These are phyloP conservation scores for Coniochaeta ligniaria DNA, from an alignment of 2,329 filamentous ascomycete genomes.

Conservation along the genomic window DNA sequence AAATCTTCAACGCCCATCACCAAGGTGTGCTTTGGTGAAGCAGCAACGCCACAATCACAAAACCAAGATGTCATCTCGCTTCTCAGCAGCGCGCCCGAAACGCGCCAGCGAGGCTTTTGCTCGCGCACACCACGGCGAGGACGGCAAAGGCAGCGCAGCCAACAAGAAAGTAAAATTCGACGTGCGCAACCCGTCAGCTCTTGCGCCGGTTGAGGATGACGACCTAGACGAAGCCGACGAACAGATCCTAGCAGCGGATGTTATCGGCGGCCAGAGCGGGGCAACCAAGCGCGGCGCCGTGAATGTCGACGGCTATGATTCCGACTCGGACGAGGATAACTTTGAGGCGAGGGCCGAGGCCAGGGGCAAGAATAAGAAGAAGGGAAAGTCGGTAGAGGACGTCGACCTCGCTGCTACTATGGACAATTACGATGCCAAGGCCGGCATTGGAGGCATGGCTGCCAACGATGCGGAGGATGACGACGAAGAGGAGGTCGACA, in stretches of 20 bases:
- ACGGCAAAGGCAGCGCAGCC: slow-evolving; percentile 27
- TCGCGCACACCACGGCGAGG: slow-evolving; percentile 61
- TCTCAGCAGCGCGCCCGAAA: slow-evolving; percentile 68
- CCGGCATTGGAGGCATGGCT: slow-evolving; percentile 19
- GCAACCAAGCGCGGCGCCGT: slow-evolving; percentile 87
- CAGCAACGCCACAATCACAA: neutral
- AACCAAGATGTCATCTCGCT: slow-evolving; percentile 29
- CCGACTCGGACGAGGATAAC: slow-evolving; percentile 85
- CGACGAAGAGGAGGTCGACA: slow-evolving; percentile 67
- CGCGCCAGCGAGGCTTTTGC: slow-evolving; percentile 76
- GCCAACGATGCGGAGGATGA: slow-evolving; percentile 29
- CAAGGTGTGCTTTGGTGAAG: neutral
- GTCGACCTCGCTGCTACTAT: slow-evolving; percentile 44
- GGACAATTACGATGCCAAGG: slow-evolving; percentile 44
- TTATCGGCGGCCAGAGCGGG: slow-evolving; percentile 72
- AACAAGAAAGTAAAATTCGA: slow-evolving; percentile 87
- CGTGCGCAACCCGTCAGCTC: slow-evolving; percentile 84
- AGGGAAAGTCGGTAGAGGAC: slow-evolving; percentile 22
- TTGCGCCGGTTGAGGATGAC: slow-evolving; percentile 71
- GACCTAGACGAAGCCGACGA: slow-evolving; percentile 37
- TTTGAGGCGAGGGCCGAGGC: slow-evolving; percentile 69
- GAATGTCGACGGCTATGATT: slow-evolving; percentile 95
- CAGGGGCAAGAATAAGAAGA: slow-evolving; percentile 28
- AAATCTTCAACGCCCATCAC: neutral
- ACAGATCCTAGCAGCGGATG: slow-evolving; percentile 78